Evolutionary conservation across 176 grass and related monocot species (phyloP).

Genomic region (Saccharum officinarum): DNA sequence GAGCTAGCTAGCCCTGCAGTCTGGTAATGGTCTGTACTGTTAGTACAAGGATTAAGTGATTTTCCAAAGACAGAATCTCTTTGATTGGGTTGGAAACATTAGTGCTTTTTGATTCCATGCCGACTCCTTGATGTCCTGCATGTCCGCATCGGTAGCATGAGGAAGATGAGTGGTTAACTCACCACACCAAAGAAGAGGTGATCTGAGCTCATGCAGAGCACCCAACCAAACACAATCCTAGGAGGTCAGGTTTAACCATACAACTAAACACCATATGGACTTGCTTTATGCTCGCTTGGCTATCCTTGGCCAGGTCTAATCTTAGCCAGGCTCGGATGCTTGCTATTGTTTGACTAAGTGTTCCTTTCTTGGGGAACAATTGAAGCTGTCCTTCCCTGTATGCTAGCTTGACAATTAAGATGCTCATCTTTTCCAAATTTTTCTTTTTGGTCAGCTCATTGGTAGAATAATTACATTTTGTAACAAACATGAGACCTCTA

Average conservation of each 20-base stretch:
- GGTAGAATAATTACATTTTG: not conserved
- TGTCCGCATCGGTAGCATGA: too few relatives aligned
- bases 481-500: not conserved
- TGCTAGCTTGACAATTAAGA: not conserved
- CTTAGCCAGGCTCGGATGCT: not conserved
- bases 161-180: too few relatives aligned
- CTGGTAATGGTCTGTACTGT: not conserved
- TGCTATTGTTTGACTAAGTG: slow-evolving; percentile 13
- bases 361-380: slow-evolving; percentile 15
- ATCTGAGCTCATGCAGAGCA: too few relatives aligned
- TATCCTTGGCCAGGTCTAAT: not conserved
- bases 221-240: too few relatives aligned
- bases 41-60: not conserved
- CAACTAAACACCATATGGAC: too few relatives aligned
- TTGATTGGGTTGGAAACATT: not conserved
- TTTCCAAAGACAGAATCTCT: not conserved
- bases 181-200: too few relatives aligned
- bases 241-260: too few relatives aligned
- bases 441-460: slow-evolving; percentile 6
- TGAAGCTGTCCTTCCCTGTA: not conserved
- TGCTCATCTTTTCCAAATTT: not conserved
- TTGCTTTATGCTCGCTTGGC: not conserved
- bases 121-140: too few relatives aligned
- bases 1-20: not conserved
- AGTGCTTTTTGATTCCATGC: not conserved